Base-by-base conservation (phyloP, 1,139 yeast genomes). In the Saccharomycopsis hybrid region DNA sequence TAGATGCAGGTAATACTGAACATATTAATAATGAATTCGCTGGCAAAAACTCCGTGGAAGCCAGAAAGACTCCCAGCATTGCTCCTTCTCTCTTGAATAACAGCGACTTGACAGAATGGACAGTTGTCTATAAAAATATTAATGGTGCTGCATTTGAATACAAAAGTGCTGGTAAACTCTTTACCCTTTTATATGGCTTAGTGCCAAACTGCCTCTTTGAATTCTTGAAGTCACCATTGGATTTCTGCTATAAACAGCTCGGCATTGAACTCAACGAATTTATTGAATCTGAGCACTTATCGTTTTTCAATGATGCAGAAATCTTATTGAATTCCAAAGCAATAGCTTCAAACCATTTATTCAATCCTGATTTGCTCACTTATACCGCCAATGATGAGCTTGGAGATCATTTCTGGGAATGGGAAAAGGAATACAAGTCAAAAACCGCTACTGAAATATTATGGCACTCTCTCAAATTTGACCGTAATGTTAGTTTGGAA, bases 181-280 rank as follows among this genome's bases (percentile, higher is more conserved):
- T 54, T 5, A 64, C 73, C 0, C 54, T 71, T 5, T 53, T 76
- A 4, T 76, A 76, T 56, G 79, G 77, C 0, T 58, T 75, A 5
- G 74, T 66, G 54, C 78, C 79, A 0, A 59, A 64, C 31, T 67
- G 69, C 49, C 58, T 72, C 2, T 52, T 65, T 18, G 53, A 56
- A 3, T 74, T 70, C 53, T 51, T 65, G 18, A 62, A 60, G 40
- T 53, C 60, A 9, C 76, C 78, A 1, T 27, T 46, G 5, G 47
- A 37, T 18, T 59, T 55, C 48, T 49, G 54, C 4, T 36, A 43
- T 3, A 9, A 27, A 35, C 28, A 31, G 18, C 46, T 36, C 37
- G 43, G n/a, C 9, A 42, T 44, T 4, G 45, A 24, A 24, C 41
- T 52, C 3, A 41, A 43, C 7, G 48, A 53, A 4, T 35, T 40